Conservation (phyloP, 331 rosid species). For the Acacia pycnantha region DNA sequence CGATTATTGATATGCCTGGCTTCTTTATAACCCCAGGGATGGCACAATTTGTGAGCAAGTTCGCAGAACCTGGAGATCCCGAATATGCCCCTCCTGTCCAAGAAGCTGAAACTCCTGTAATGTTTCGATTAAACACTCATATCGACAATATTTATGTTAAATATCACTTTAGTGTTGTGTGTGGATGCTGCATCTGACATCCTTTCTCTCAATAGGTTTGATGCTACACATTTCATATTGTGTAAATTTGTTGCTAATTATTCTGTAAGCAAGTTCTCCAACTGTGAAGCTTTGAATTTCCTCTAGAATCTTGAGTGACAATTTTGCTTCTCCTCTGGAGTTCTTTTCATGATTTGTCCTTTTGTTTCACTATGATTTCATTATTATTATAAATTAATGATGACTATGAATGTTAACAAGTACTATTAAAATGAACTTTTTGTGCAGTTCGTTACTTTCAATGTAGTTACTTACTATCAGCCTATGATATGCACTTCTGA, state of each 20-base stretch:
- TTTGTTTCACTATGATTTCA: constrained; percentile 6
- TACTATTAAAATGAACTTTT: not conserved
- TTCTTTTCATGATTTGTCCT: not conserved
- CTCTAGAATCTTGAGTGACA: not conserved
- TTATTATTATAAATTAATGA: not conserved
- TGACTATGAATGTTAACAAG: not conserved
- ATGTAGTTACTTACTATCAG: not conserved
- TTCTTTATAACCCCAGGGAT: constrained; percentile 53
- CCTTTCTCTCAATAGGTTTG: not conserved
- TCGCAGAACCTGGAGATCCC: constrained; percentile 45
- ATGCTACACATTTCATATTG: not conserved
- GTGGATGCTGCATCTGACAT: constrained; percentile 2
- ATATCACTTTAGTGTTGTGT: not conserved
- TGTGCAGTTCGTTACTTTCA: not conserved
- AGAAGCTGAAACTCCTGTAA: constrained; percentile 81
- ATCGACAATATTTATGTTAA: not conserved
- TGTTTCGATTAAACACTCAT: not conserved
- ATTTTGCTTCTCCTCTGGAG: not conserved
- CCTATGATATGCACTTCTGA: not conserved
- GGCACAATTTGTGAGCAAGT: constrained; percentile 80
- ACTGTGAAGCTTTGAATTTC: not conserved
- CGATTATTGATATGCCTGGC: not conserved
- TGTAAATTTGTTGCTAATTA: not conserved
- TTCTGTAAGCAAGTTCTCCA: not conserved
- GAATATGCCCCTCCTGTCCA: constrained; percentile 63